Base-by-base conservation (phyloP, 2,329 filamentous ascomycete species). In the Botrytis deweyae region DNA sequence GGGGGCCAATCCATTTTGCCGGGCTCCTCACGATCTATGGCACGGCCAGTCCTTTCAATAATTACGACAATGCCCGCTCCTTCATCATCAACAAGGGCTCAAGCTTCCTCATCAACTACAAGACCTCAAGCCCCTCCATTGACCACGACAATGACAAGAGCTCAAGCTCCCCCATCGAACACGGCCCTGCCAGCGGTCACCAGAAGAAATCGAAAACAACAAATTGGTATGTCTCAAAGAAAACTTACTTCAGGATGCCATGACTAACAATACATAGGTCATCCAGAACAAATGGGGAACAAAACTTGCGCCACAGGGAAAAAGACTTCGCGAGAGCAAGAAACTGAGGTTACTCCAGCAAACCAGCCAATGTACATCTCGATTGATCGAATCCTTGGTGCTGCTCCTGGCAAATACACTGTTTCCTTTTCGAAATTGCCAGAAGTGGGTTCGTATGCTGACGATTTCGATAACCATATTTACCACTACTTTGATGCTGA, bases 401-500 rank as follows among this genome's bases (percentile, higher is more conserved):
- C 25, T 40, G 6, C 38, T 62, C 3, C 12, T 40, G 22, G 12
- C 20, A 36, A n/a, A 18, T 62, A 62, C 22, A 38, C 36, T 40
- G 25, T 62, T 22, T 38, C 5, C 22, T 3, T 62, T 38, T n/a
- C 59, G 6, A 9, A 62, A 25, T 12, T 62, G 6, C 22, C 22
- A n/a, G 20, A 10, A n/a, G 12, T 8, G 12, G 1, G 2, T n/a
- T 3, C 1, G 6, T 62, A 3, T 40, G 3, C 4, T 3, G 3
- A n/a, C 1, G 1, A 8, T n/a, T 40, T 1, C 16, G 12, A 40
- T 4, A n/a, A 5, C 12, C 5, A n/a, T 0, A 0, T n/a, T 1
- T n/a, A 14, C 16, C 4, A n/a, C 49, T 6, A 2, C 0, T 18
- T 55, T 2, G 14, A 3, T 14, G 3, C 14, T n/a, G 2, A 0